Evolutionary conservation across 192 early-diverging fungal species (phyloP).

Genomic region (Chytriomyces sp.): DNA sequence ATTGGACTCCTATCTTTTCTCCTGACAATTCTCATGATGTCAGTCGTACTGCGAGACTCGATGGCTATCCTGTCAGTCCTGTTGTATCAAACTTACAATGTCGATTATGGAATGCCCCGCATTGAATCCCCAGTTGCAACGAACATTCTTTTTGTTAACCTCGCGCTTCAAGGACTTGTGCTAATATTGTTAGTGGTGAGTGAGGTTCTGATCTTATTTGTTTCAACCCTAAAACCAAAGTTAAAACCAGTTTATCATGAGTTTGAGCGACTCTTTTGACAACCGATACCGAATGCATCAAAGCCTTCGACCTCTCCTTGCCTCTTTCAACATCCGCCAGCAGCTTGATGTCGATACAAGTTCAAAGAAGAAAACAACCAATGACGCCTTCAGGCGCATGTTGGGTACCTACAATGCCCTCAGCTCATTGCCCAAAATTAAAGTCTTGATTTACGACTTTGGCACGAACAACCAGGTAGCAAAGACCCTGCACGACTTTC

Average conservation of each 20-base stretch:
- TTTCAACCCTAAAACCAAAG: no score
- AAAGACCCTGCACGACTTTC: not conserved
- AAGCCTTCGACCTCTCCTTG: not conserved
- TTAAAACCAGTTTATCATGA: slow-evolving; percentile 2
- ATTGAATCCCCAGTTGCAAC: no score
- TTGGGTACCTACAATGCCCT: not conserved
- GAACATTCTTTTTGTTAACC: no score
- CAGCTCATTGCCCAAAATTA: not conserved
- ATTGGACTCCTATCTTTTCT: not conserved
- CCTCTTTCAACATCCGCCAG: slow-evolving; percentile 24
- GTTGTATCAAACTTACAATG: not conserved
- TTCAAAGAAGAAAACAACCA: no score
- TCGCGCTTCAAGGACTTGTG: no score
- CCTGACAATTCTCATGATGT: not conserved
- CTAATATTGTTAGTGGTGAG: no score
- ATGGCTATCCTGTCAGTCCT: not conserved
- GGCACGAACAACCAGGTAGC: slow-evolving; percentile 5
- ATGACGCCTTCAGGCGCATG: not conserved
- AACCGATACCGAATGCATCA: slow-evolving; percentile 1
- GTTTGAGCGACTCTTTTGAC: not conserved
- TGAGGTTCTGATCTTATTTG: no score
- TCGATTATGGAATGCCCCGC: not conserved
- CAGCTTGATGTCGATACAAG: not conserved
- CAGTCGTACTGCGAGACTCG: not conserved
- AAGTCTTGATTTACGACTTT: slow-evolving; percentile 11